Percentiles rank a stretch among this genome's conserved stretches.
phyloP scores from a whole-genome alignment of 164 flowering plant species.

The Amborella trichopoda region DNA sequence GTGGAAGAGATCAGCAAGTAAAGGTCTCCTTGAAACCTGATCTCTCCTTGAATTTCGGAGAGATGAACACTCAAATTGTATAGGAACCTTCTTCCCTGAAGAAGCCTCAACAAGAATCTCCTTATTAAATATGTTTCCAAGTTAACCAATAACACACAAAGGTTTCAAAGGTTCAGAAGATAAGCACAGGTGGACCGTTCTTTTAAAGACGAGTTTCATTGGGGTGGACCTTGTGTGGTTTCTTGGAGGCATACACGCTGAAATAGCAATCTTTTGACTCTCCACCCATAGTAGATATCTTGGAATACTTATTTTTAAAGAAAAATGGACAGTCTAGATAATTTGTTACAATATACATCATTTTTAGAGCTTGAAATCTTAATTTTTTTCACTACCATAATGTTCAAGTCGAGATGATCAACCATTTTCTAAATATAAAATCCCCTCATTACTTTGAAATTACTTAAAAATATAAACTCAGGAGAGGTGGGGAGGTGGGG shows the following conservation, averaged over 20 bases:
- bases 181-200: conserved; percentile 71
- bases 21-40: conserved; percentile 69
- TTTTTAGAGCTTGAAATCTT: too few relatives aligned
- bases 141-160: conserved; percentile 63
- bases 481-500: too few relatives aligned
- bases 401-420: too few relatives aligned
- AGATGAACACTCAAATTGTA: conserved; percentile 44
- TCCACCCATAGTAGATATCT: conserved; percentile 91
- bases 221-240: conserved; percentile 92
- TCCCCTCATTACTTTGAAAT: too few relatives aligned
- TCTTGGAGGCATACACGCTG: conserved; percentile 82
- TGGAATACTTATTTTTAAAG: too few relatives aligned
- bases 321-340: too few relatives aligned
- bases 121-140: conserved; percentile 86
- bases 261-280: conserved; percentile 95
- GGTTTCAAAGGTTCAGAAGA: conserved; percentile 63
- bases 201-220: conserved; percentile 66
- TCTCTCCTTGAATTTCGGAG: conserved; percentile 45
- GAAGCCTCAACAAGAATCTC: conserved; percentile 69
- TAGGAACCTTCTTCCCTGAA: conserved; percentile 62
- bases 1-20: conserved; percentile 84
- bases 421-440: too few relatives aligned
- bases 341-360: too few relatives aligned
- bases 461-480: too few relatives aligned
- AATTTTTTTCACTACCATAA: too few relatives aligned